phyloP scores from a whole-genome alignment of 768 basidiomycete species.

The Tulasnella sp. region DNA sequence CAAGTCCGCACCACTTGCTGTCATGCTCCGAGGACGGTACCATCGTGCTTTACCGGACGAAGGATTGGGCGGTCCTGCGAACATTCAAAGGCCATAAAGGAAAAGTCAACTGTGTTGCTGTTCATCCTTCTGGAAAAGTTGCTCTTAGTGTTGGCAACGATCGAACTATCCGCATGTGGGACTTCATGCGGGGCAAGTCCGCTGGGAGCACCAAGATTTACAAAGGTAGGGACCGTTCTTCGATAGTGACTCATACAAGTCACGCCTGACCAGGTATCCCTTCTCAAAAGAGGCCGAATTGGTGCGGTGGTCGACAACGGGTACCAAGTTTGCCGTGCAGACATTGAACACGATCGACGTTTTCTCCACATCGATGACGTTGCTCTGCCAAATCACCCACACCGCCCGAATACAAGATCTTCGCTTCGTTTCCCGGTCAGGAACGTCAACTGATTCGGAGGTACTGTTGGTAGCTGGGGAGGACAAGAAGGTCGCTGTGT shows the following conservation, averaged over 20 bases:
- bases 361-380: constrained; percentile 80
- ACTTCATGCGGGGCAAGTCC: constrained; percentile 91
- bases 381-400: constrained; percentile 69
- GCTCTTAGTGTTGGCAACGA: constrained; percentile 90
- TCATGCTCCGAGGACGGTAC: constrained; percentile 92
- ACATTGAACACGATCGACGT: constrained; percentile 70
- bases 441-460: constrained; percentile 43
- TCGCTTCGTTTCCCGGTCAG: constrained; percentile 61
- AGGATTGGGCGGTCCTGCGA: constrained; percentile 90
- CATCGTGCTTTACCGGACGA: constrained; percentile 81
- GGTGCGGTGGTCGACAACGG: constrained; percentile 81
- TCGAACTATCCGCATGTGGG: constrained; percentile 92
- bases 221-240: constrained; percentile 53
- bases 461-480: constrained; percentile 81
- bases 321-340: constrained; percentile 76
- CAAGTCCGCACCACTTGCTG: constrained; percentile 82
- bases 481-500: constrained; percentile 81
- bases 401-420: constrained; percentile 81
- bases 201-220: constrained; percentile 85
- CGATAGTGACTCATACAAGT: neutral
- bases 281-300: constrained; percentile 74
- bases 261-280: neutral
- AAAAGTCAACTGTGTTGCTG: constrained; percentile 80
- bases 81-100: constrained; percentile 90
- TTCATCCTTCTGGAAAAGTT: constrained; percentile 90